A percentile compares a stretch with the other conserved stretches of the same genome.
Evolutionary conservation across 768 basidiomycete species (phyloP).

Genomic region (Hortiboletus campestris): DNA sequence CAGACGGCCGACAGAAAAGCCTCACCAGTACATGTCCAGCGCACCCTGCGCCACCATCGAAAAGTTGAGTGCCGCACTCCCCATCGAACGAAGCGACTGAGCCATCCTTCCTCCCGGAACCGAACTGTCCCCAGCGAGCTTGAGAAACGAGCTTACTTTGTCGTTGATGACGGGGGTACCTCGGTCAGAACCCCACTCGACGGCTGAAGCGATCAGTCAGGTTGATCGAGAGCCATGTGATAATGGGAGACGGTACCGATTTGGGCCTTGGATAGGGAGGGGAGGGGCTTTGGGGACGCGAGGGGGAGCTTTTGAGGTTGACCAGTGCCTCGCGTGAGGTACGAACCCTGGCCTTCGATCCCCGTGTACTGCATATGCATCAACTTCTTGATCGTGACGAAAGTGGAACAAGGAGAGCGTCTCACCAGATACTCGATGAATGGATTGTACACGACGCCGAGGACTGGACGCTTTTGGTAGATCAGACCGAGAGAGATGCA

Average conservation of each 20-base stretch:
- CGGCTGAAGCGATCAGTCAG: conserved; percentile 40
- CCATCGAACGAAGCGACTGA: conserved; percentile 79
- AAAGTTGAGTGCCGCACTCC: conserved; percentile 82
- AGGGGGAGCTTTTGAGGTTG: conserved; percentile 64
- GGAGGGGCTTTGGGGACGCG: conserved; percentile 56
- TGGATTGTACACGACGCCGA: conserved; percentile 93
- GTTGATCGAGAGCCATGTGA: neutral
- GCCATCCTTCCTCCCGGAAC: conserved; percentile 78
- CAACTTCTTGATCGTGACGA: neutral
- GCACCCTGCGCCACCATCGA: conserved; percentile 86
- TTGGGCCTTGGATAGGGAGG: conserved; percentile 67
- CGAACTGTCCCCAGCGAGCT: conserved; percentile 69
- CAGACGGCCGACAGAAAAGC: neutral
- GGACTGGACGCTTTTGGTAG: conserved; percentile 73
- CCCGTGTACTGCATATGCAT: conserved; percentile 61
- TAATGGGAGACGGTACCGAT: conserved; percentile 43
- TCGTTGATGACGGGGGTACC: conserved; percentile 46
- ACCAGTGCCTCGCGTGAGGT: conserved; percentile 51
- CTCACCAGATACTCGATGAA: conserved; percentile 79
- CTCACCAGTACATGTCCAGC: conserved; percentile 83
- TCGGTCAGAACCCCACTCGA: conserved; percentile 91
- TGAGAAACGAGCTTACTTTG: conserved; percentile 67
- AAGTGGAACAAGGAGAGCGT: neutral
- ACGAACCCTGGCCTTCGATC: conserved; percentile 76
- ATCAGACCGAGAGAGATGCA: conserved; percentile 92